These are phyloP conservation scores for Moringa oleifera DNA, from an alignment of 345 rosid genomes.

Conservation along the genomic window DNA sequence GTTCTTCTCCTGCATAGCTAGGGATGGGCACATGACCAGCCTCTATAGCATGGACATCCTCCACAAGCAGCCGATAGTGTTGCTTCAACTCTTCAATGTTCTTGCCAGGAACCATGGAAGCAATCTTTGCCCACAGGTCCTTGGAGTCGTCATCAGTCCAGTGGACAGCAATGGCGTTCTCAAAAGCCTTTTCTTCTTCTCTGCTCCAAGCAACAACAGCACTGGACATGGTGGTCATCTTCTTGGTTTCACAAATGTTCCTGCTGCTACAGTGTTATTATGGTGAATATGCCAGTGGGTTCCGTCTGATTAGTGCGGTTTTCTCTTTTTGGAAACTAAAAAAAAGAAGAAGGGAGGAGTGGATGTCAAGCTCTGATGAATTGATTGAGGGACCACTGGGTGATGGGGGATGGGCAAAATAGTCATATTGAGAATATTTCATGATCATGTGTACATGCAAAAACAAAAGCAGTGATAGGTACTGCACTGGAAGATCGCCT, in stretches of 20 bases:
- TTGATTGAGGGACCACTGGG: too few species aligned
- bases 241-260: too few species aligned
- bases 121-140: conserved; percentile 67
- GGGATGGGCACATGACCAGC: conserved; percentile 65
- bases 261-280: background rate
- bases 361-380: too few species aligned
- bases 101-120: conserved; percentile 62
- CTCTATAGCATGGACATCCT: conserved; percentile 72
- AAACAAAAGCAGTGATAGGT: too few species aligned
- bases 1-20: conserved; percentile 42
- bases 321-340: too few species aligned
- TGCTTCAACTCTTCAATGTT: conserved; percentile 47
- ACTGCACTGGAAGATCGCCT: too few species aligned
- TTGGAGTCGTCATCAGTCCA: conserved; percentile 35
- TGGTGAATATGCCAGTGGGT: too few species aligned
- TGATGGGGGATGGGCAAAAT: conserved; percentile 11
- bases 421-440: too few species aligned
- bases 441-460: too few species aligned
- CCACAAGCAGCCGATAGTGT: conserved; percentile 52
- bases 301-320: too few species aligned
- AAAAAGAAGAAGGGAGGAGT: too few species aligned
- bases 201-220: conserved; percentile 51
- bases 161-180: conserved; percentile 71
- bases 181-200: conserved; percentile 82
- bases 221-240: conserved; percentile 45